Evolutionary conservation across 2,329 filamentous ascomycete species (phyloP).

Genomic region (Magnaporthiopsis incrustans): DNA sequence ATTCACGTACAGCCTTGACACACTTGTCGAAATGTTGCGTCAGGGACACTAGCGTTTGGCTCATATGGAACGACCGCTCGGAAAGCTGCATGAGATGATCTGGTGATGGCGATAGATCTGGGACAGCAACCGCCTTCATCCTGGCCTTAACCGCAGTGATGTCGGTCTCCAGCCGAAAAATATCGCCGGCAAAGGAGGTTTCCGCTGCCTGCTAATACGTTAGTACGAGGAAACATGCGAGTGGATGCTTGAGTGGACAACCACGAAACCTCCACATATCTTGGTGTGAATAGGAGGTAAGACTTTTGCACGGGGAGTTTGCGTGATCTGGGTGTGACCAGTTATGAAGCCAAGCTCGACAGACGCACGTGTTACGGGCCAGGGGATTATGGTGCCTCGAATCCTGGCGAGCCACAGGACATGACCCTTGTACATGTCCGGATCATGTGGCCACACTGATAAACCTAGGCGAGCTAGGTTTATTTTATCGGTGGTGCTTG

Average conservation of each 20-base stretch:
- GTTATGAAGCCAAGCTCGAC: neutral
- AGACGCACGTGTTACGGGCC: too few relatives aligned
- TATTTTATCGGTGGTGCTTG: too few relatives aligned
- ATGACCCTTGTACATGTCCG: neutral
- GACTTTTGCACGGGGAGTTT: neutral
- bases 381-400: neutral
- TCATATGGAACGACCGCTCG: constrained; percentile 72
- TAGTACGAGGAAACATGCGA: neutral
- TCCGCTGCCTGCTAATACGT: constrained; percentile 45
- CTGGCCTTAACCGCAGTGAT: constrained; percentile 56
- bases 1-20: constrained; percentile 83
- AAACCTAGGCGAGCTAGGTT: too few relatives aligned
- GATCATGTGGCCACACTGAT: neutral
- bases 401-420: neutral
- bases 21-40: constrained; percentile 90
- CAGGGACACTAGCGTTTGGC: constrained; percentile 68
- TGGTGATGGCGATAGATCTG: constrained; percentile 23
- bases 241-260: too few relatives aligned
- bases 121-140: constrained; percentile 34
- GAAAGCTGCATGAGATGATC: constrained; percentile 56
- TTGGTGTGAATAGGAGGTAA: too few relatives aligned
- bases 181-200: constrained; percentile 66
- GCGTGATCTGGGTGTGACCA: too few relatives aligned
- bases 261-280: neutral
- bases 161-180: constrained; percentile 68